Conservation (phyloP, 2,329 filamentous ascomycete species). For the Paecilomyces dactylethromorphus region DNA sequence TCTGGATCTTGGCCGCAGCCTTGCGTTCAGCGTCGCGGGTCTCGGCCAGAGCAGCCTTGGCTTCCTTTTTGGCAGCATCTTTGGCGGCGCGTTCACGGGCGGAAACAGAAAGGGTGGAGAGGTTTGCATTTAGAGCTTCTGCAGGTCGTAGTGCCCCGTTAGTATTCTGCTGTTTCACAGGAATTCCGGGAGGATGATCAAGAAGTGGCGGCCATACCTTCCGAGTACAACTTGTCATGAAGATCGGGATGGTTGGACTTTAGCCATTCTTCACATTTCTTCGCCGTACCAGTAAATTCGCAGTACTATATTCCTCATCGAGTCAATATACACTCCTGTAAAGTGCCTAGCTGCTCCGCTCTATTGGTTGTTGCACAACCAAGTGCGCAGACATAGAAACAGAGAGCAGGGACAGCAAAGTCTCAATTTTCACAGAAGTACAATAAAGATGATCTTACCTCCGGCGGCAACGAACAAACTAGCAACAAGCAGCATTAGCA, state of each 20-base stretch:
- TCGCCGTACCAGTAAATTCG: constrained; percentile 93
- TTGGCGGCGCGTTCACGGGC: constrained; percentile 93
- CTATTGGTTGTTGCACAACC: neutral
- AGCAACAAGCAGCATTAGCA: constrained; percentile 6
- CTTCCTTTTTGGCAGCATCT: constrained; percentile 93
- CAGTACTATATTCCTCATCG: constrained; percentile 64
- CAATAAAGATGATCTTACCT: constrained; percentile 47
- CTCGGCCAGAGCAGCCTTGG: constrained; percentile 84
- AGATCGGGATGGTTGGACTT: constrained; percentile 65
- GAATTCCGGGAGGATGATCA: neutral
- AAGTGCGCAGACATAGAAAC: neutral
- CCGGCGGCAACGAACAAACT: constrained; percentile 62
- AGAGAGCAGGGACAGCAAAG: neutral
- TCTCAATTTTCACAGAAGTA: constrained; percentile 4
- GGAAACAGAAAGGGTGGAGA: constrained; percentile 78
- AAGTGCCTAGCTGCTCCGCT: neutral
- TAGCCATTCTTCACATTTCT: constrained; percentile 97
- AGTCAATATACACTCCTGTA: neutral
- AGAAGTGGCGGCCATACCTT: constrained; percentile 49
- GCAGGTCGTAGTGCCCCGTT: constrained; percentile 6
- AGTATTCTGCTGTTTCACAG: neutral
- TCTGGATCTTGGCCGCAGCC: constrained; percentile 73
- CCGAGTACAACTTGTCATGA: constrained; percentile 76
- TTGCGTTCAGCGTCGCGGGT: constrained; percentile 76
- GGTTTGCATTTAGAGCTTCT: constrained; percentile 78